These are phyloP conservation scores for Fusarium pseudoanthophilum DNA, from an alignment of 2,329 filamentous ascomycete species.

Conservation along the genomic window DNA sequence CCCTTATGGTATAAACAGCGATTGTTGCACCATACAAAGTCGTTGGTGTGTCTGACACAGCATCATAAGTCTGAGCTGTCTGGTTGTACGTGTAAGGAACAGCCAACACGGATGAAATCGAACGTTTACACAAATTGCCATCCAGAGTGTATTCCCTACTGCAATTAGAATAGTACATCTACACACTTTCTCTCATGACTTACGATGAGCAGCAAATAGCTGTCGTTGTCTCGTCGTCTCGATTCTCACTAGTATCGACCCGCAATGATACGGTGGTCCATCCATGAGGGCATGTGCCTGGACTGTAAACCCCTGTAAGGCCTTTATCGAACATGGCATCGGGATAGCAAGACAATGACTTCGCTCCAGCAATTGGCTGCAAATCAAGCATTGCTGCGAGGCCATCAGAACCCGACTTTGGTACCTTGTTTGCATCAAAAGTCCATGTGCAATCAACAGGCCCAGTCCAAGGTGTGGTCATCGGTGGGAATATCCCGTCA, in stretches of 20 bases:
- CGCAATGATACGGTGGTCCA: constrained; percentile 53
- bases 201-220: constrained; percentile 56
- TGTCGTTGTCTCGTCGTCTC: constrained; percentile 50
- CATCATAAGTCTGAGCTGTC: constrained; percentile 50
- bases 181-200: constrained; percentile 30
- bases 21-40: constrained; percentile 52
- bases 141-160: constrained; percentile 50
- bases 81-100: constrained; percentile 52
- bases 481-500: constrained; percentile 47
- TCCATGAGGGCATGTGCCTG: constrained; percentile 53
- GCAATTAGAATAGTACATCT: constrained; percentile 24
- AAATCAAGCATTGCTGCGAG: constrained; percentile 53
- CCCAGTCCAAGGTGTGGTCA: constrained; percentile 53
- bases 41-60: constrained; percentile 50
- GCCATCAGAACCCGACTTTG: constrained; percentile 40
- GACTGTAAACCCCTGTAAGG: constrained; percentile 54
- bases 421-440: constrained; percentile 47
- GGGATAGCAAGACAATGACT: constrained; percentile 54
- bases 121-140: constrained; percentile 50
- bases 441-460: constrained; percentile 54
- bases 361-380: constrained; percentile 50
- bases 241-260: constrained; percentile 44
- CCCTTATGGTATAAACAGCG: constrained; percentile 52
- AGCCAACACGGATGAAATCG: constrained; percentile 51
- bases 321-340: constrained; percentile 53